These are phyloP conservation scores for Pelargonium nanum DNA, from an alignment of 345 rosid genomes.

Conservation along the genomic window DNA sequence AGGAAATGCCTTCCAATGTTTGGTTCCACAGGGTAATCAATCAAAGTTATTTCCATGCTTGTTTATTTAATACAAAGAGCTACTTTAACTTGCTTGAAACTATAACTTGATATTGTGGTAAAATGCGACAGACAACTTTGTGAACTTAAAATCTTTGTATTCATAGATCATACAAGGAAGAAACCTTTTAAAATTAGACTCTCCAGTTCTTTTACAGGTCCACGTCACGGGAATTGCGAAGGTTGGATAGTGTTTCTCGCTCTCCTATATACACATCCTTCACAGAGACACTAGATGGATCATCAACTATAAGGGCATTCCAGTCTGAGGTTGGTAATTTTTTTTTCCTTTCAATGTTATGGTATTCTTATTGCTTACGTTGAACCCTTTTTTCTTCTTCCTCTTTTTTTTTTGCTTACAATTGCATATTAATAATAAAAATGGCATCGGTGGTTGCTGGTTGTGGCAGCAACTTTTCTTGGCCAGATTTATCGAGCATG, in stretches of 20 bases:
- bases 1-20: background rate
- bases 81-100: background rate
- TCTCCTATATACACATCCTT: slow-evolving; percentile 89
- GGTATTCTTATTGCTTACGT: too few relatives aligned
- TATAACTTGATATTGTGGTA: background rate
- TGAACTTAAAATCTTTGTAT: background rate
- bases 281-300: slow-evolving; percentile 81
- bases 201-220: slow-evolving; percentile 90
- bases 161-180: background rate
- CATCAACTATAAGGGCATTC: slow-evolving; percentile 87
- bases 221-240: slow-evolving; percentile 83
- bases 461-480: slow-evolving; percentile 51
- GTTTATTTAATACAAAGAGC: background rate
- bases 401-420: background rate
- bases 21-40: background rate
- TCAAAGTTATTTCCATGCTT: background rate
- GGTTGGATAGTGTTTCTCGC: slow-evolving; percentile 88
- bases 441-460: slow-evolving; percentile 2
- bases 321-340: slow-evolving; percentile 51
- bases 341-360: slow-evolving; percentile 1
- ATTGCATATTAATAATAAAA: background rate
- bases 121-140: background rate
- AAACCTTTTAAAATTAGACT: slow-evolving; percentile 17
- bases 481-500: slow-evolving; percentile 47
- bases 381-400: too few relatives aligned